A percentile compares a stretch with the other conserved stretches of the same genome.
These are phyloP conservation scores for Pseudevernia furfuracea DNA, from an alignment of 495 filamentous ascomycete species.

Conservation along the genomic window DNA sequence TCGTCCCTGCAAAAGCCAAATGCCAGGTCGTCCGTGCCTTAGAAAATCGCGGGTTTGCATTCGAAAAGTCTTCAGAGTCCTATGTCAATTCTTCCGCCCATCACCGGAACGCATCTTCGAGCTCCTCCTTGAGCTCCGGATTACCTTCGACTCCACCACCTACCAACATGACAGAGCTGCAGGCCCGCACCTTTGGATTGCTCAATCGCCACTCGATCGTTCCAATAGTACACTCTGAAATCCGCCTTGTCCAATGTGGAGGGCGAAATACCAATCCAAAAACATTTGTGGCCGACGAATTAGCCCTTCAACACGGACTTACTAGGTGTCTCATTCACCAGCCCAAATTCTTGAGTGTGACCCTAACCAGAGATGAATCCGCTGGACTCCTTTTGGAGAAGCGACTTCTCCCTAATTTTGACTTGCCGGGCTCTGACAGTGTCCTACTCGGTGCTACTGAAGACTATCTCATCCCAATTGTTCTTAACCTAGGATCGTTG, in stretches of 20 bases:
- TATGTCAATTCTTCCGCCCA: constrained; percentile 53
- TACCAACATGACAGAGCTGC: constrained; percentile 66
- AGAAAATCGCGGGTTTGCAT: constrained; percentile 73
- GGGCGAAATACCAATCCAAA: constrained; percentile 49
- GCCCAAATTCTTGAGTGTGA: constrained; percentile 78
- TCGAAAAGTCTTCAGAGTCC: constrained; percentile 61
- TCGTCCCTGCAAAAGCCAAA: constrained; percentile 71
- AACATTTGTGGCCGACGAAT: constrained; percentile 31
- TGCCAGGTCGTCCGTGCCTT: constrained; percentile 67
- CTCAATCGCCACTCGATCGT: constrained; percentile 65
- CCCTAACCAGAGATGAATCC: constrained; percentile 75
- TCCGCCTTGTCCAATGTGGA: constrained; percentile 78
- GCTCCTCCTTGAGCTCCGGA: constrained; percentile 36
- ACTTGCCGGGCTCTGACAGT: constrained; percentile 40
- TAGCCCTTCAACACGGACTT: constrained; percentile 59
- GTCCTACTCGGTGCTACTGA: constrained; percentile 73
- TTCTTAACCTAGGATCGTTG: constrained; percentile 71
- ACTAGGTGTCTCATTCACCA: constrained; percentile 61
- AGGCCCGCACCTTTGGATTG: constrained; percentile 70
- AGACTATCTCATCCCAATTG: constrained; percentile 78
- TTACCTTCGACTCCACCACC: constrained; percentile 69
- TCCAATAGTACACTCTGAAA: constrained; percentile 58
- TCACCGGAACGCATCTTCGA: constrained; percentile 42
- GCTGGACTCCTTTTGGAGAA: constrained; percentile 78
- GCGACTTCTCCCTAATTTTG: constrained; percentile 53